Percentiles rank a stretch among this genome's conserved stretches.
Evolutionary conservation across 2,329 filamentous ascomycete genomes (phyloP).

Genomic region (Onygena corvina): DNA sequence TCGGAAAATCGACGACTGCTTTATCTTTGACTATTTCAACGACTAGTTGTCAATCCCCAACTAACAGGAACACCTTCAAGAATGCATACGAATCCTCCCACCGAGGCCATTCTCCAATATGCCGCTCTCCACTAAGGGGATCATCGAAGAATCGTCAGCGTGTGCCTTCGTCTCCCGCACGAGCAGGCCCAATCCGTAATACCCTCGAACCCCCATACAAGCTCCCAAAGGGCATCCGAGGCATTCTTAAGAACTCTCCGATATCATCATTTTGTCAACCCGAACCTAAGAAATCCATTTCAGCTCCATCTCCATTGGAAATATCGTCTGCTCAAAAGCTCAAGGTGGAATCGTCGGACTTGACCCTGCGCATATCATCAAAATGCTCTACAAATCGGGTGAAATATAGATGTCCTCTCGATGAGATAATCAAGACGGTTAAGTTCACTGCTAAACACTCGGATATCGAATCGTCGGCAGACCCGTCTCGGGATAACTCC

Average conservation of each 20-base stretch:
- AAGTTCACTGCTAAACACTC: slow-evolving; percentile 46
- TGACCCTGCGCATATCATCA: slow-evolving; percentile 34
- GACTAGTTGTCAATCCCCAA: slow-evolving; percentile 42
- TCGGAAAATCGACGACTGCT: slow-evolving; percentile 43
- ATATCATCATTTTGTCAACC: neutral
- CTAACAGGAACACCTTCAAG: slow-evolving; percentile 48
- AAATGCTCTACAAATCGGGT: slow-evolving; percentile 47
- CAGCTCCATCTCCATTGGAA: slow-evolving; percentile 12
- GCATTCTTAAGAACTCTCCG: slow-evolving; percentile 39
- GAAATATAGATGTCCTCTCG: slow-evolving; percentile 43
- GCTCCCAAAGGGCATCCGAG: slow-evolving; percentile 33
- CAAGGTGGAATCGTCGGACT: slow-evolving; percentile 23
- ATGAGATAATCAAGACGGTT: slow-evolving; percentile 47
- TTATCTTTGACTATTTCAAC: slow-evolving; percentile 43
- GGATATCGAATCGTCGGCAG: slow-evolving; percentile 32
- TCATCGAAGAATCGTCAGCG: slow-evolving; percentile 3
- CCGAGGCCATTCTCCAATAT: slow-evolving; percentile 23
- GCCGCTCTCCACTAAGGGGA: slow-evolving; percentile 20
- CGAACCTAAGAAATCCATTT: slow-evolving; percentile 29
- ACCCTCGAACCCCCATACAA: slow-evolving; percentile 27
- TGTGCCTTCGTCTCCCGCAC: neutral
- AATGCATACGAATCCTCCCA: slow-evolving; percentile 44
- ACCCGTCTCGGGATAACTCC: slow-evolving; percentile 12
- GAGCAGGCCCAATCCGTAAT: neutral
- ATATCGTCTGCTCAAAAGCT: slow-evolving; percentile 10